Percentiles rank a stretch among this genome's conserved stretches.
phyloP scores from a whole-genome alignment of 1,284 basidiomycete species.

The Rugosomyces carneus region DNA sequence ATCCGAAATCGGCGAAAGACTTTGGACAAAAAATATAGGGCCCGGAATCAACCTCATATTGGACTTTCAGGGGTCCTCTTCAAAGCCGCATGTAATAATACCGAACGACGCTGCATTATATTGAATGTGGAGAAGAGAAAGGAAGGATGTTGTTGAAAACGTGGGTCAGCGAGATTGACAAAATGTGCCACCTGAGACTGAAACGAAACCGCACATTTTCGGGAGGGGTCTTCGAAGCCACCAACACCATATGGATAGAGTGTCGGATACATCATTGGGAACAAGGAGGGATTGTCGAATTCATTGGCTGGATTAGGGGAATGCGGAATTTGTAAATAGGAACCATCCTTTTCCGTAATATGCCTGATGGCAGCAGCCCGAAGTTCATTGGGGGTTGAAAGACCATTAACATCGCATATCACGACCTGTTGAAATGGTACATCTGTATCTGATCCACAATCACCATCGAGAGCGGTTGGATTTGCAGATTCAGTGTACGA shows the following conservation, averaged over 20 bases:
- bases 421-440: constrained; percentile 1
- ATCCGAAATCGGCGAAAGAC: too few relatives aligned
- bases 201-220: constrained; percentile 15
- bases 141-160: constrained; percentile 13
- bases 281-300: constrained; percentile 24
- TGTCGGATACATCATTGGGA: constrained; percentile 27
- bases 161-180: constrained; percentile 27
- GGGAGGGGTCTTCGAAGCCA: constrained; percentile 10
- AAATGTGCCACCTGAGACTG: constrained; percentile 17
- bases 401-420: background rate
- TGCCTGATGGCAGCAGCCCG: constrained; percentile 1
- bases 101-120: constrained; percentile 12
- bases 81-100: constrained; percentile 12
- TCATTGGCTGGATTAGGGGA: constrained; percentile 11
- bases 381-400: background rate
- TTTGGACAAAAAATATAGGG: too few relatives aligned
- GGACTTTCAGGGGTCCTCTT: too few relatives aligned
- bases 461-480: background rate
- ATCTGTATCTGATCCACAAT: background rate
- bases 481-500: background rate
- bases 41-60: too few relatives aligned
- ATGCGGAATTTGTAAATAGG: background rate
- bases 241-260: constrained; percentile 29
- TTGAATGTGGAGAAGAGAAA: constrained; percentile 21
- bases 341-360: background rate